These are phyloP conservation scores for Mycena rebaudengoi DNA, from an alignment of 768 basidiomycete species.

Conservation along the genomic window DNA sequence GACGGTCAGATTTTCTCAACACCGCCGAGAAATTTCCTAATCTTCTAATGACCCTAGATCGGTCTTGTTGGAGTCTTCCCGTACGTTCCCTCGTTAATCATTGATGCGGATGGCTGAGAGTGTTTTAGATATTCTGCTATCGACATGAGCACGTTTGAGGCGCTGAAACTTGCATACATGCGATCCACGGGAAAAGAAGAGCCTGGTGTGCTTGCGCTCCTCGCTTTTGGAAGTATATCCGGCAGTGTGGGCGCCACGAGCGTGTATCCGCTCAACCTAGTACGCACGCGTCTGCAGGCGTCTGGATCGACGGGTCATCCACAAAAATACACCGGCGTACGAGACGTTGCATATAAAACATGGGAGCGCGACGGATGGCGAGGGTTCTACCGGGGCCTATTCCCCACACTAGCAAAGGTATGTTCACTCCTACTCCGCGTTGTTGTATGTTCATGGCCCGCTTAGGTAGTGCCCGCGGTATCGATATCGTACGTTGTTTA, in stretches of 20 bases:
- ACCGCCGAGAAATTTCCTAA: background rate
- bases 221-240: conserved; percentile 92
- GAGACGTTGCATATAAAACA: conserved; percentile 85
- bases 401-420: conserved; percentile 93
- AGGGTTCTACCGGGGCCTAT: conserved; percentile 92
- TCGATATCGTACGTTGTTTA: conserved; percentile 98
- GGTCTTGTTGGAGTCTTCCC: conserved; percentile 97
- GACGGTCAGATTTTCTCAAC: conserved; percentile 62
- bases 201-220: conserved; percentile 85
- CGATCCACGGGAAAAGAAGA: conserved; percentile 89
- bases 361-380: conserved; percentile 89
- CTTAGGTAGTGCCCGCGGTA: conserved; percentile 93
- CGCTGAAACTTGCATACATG: conserved; percentile 90
- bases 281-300: conserved; percentile 94
- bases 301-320: conserved; percentile 97
- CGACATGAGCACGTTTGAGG: conserved; percentile 98
- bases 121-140: conserved; percentile 83
- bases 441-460: conserved; percentile 6
- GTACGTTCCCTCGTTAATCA: conserved; percentile 48
- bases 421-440: background rate
- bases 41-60: conserved; percentile 59
- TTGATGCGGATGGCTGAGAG: background rate
- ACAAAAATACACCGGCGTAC: conserved; percentile 86
- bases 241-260: conserved; percentile 94
- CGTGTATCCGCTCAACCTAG: conserved; percentile 92